These are phyloP conservation scores for Strobilomyces dryophilus DNA, from an alignment of 768 basidiomycete species.

Conservation along the genomic window DNA sequence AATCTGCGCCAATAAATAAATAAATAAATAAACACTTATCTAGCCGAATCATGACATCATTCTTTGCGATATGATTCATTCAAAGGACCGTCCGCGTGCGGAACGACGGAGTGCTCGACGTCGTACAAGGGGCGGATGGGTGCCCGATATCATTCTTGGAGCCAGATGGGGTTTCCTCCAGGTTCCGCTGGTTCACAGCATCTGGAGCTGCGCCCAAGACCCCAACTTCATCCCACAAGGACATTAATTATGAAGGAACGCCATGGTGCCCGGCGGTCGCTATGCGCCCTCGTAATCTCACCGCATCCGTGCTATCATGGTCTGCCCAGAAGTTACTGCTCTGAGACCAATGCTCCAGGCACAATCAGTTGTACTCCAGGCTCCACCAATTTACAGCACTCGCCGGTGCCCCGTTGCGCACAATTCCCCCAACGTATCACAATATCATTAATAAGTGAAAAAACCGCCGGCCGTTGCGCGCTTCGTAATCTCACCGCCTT, in stretches of 20 bases:
- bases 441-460: neutral
- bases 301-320: neutral
- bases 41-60: slow-evolving; percentile 14
- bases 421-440: neutral
- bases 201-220: neutral
- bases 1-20: slow-evolving; percentile 1
- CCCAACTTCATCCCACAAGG: neutral
- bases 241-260: neutral
- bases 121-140: neutral
- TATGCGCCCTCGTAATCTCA: neutral
- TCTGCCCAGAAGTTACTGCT: neutral
- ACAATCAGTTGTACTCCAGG: neutral
- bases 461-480: neutral
- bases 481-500: neutral
- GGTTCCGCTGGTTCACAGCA: neutral
- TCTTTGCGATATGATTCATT: neutral
- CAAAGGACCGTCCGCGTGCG: no score
- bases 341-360: neutral
- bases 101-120: neutral
- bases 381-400: neutral
- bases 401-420: neutral
- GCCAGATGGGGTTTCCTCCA: neutral
- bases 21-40: slow-evolving; percentile 6
- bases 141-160: neutral
- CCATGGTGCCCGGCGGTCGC: neutral